Base-by-base conservation (phyloP, 257 asterid genomes). In the Ehretia macrophylla region DNA sequence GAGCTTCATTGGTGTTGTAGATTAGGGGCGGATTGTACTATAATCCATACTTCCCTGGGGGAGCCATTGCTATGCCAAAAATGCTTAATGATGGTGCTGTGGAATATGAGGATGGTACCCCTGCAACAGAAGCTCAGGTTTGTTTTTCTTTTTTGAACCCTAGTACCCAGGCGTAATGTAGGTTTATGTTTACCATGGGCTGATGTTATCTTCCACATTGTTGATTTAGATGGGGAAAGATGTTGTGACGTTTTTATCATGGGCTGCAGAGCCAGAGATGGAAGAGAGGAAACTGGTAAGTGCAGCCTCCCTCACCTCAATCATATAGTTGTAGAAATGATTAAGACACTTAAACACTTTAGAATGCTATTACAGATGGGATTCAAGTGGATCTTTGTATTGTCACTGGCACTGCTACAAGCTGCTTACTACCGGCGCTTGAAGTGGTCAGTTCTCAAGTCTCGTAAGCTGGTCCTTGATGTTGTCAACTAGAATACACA, bases 181-280 rank as follows among this genome's bases (percentile, higher is more conserved):
- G 20, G n/a, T n/a, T n/a, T n/a, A n/a, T n/a, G n/a, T n/a, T n/a
- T n/a, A n/a, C n/a, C n/a, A n/a, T n/a, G n/a, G n/a, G 35, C 35
- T 27, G 35, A 27, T 27, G 1, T 42, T n/a, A n/a, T n/a, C n/a
- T n/a, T n/a, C n/a, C n/a, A n/a, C n/a, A n/a, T n/a, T n/a, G n/a
- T 65, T 63, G 12, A n/a, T n/a, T 14, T 75, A 86, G 95, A 86
- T 86, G 95, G 95, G 95, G 47, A 86, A 86, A 73, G 95, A 86
- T 54, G 71, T 86, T 0, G 89, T 83, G 51, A 57, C 95, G 49
- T 86, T 83, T 69, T 78, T 83, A 68, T 56, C 83, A 3, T 86
- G 95, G 95, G 95, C 95, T 44, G 93, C 95, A 0, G 90, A 86
- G 80, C 95, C 95, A 19, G 95, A 86, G 72, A 86, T 86, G 95